Evolutionary conservation across 805 yeast species (phyloP), one percentile per base, ranked within the genome.

Genomic region (Kodamaea leandrae): DNA sequence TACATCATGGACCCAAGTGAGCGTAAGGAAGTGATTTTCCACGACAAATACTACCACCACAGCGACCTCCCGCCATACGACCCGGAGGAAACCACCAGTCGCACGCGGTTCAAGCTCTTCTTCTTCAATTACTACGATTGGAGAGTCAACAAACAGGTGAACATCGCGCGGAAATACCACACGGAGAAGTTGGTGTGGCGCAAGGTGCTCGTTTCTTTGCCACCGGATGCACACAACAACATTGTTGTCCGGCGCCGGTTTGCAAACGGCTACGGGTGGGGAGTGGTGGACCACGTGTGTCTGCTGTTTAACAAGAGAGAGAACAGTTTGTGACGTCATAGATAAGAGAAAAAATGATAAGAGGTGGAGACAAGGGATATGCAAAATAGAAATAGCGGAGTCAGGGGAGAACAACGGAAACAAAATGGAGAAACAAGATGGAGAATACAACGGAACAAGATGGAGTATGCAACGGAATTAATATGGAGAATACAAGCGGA

Each of bases 251-350:
- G 76, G 35, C 54, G 76, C 39, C 45, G 72, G 24, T 70, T 70
- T 50, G 55, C 70, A 18, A 70, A 70, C 50, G 74, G 72, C 1
- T 70, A 64, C 46, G 76, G 76, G 7, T 70, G 76, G 76, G 72
- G 72, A 1, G 73, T 69, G 7, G 53, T 70, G 7, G 71, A 68
- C 42, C 74, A 70, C 46, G 49, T 70, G 41, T 38, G 41, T 32
- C 29, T 25, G 17, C 33, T 12, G 8, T 30, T 30, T 17, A 30
- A 13, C n/a, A 21, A n/a, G n/a, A n/a, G n/a, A n/a, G n/a, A n/a
- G n/a, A n/a, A n/a, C 15, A 25, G 28, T 15, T 25, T 15, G 10
- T 25, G 10, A n/a, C 10, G 28, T 25, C 28, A 15, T 25, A n/a
- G 28, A 12, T 25, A 12, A 23, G 13, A 10, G 37, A 29, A 24